Conservation (phyloP, 306 rosid genomes). For the Albizia julibrissin region DNA sequence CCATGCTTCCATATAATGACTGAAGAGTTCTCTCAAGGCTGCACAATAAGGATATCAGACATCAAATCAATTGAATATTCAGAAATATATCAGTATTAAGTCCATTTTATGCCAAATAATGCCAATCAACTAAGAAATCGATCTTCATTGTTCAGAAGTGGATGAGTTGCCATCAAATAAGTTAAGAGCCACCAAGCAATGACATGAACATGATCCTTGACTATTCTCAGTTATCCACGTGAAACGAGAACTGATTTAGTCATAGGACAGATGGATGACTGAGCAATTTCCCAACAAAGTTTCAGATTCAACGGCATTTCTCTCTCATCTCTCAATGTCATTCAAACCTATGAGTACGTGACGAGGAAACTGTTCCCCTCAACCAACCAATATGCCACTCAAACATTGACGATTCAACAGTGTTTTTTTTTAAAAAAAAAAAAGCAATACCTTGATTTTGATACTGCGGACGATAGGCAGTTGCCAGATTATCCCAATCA, state of each 20-base stretch:
- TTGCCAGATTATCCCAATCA: slow-evolving; percentile 68
- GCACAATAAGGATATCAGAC: slow-evolving; percentile 31
- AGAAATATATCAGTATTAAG: not conserved
- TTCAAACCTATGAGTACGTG: too few relatives aligned
- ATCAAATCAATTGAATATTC: slow-evolving; percentile 11
- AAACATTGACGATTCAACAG: too few relatives aligned
- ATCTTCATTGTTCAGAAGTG: not conserved
- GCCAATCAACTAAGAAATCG: not conserved
- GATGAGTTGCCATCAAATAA: not conserved
- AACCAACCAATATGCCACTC: too few relatives aligned
- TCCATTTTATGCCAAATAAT: not conserved
- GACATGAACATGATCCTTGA: not conserved
- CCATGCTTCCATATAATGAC: slow-evolving; percentile 94
- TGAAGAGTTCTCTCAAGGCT: slow-evolving; percentile 81
- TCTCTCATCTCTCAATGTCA: not conserved
- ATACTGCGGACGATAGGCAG: slow-evolving; percentile 70
- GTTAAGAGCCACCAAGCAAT: not conserved
- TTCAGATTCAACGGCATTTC: not conserved
- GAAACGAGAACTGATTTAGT: not conserved
- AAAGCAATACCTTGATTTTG: slow-evolving; percentile 80
- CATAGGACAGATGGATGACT: not conserved
- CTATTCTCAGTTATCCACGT: not conserved
- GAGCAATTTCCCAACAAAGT: not conserved
- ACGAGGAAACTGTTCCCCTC: too few relatives aligned
- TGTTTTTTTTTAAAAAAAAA: not conserved